phyloP scores from a whole-genome alignment of 208 protist genomes.

The Tritrichomonas foetus region DNA sequence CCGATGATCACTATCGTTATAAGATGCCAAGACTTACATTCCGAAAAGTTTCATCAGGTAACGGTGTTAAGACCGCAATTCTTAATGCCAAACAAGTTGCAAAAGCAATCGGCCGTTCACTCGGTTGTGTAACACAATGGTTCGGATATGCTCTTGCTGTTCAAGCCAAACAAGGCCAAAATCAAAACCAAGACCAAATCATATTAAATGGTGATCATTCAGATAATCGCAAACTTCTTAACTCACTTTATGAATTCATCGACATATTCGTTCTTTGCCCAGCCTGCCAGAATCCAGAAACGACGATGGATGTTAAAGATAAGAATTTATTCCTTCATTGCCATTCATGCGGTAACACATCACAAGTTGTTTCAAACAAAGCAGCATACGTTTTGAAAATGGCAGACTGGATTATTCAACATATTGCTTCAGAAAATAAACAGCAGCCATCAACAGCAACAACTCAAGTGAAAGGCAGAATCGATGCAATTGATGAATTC shows the following conservation, averaged over 20 bases:
- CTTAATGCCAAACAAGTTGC: background rate
- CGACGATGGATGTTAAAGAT: background rate
- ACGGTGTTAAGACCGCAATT: conserved; percentile 28
- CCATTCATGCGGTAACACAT: background rate
- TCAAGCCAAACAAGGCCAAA: background rate
- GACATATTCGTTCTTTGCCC: conserved; percentile 37
- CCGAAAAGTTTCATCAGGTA: background rate
- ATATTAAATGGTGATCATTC: conserved; percentile 7
- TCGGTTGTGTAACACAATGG: background rate
- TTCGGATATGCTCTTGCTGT: background rate
- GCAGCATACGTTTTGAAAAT: background rate
- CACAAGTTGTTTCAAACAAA: background rate
- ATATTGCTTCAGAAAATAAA: background rate
- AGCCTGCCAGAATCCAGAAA: conserved; percentile 18
- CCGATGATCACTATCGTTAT: background rate
- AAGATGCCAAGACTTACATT: background rate
- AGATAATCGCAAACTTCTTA: background rate
- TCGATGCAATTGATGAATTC: background rate
- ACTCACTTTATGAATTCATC: conserved; percentile 19
- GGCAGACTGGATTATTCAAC: background rate
- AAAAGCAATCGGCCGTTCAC: conserved; percentile 12
- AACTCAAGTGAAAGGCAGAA: background rate
- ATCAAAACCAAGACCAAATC: background rate
- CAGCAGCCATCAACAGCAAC: background rate
- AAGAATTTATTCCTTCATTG: background rate